A percentile compares a stretch with the other conserved stretches of the same genome.
phyloP scores from a whole-genome alignment of 2,329 filamentous ascomycete genomes.

The Colletotrichum tropicale region DNA sequence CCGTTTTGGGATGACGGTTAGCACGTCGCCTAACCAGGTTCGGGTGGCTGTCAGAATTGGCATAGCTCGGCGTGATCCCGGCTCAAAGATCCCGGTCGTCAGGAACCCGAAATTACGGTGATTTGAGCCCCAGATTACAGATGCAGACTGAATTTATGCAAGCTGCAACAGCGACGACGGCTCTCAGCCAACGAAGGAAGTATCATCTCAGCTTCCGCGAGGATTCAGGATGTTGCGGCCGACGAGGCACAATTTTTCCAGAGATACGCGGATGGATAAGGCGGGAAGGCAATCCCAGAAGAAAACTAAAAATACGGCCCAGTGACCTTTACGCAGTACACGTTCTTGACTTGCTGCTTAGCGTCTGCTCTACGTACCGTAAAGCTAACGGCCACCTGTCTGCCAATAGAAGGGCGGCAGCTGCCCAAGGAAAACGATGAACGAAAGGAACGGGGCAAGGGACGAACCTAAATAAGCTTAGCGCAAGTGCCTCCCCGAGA shows the following conservation, averaged over 20 bases:
- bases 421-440: background rate
- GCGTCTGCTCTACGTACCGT: background rate
- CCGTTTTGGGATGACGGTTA: constrained; percentile 1
- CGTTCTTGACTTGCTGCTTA: background rate
- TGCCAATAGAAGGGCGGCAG: constrained; percentile 1
- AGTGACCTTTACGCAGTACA: background rate
- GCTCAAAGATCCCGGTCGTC: background rate
- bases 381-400: background rate
- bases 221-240: background rate
- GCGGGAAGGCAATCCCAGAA: background rate
- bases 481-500: constrained; percentile 2
- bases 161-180: background rate
- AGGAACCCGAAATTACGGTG: constrained; percentile 14
- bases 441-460: background rate
- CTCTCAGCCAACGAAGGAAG: background rate
- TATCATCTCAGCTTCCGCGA: background rate
- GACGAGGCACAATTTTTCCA: background rate
- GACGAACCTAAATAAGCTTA: constrained; percentile 14
- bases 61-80: background rate
- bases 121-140: constrained; percentile 3
- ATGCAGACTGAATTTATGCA: background rate
- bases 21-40: background rate
- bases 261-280: background rate
- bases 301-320: background rate
- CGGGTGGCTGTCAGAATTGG: background rate